Base-by-base conservation (phyloP, 768 basidiomycete genomes). In the Exidia glandulosa region DNA sequence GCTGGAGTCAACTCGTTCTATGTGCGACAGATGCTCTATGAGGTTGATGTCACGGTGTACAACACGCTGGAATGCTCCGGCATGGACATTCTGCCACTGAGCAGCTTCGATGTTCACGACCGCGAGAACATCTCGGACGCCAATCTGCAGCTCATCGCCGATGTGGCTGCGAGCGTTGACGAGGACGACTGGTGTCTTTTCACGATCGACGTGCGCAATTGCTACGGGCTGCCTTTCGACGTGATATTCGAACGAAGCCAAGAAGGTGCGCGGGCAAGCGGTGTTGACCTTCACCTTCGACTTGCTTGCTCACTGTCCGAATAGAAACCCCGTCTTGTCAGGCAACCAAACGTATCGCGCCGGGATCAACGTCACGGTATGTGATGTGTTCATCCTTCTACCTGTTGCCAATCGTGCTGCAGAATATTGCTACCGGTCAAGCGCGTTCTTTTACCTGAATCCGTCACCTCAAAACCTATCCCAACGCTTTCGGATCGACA, bases 31-130 rank as follows among this genome's bases (percentile, higher is more conserved):
- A 72, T 97, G 57, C 82, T 86, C 32, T 92, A 92, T 68, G 93
- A 94, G 3, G 79, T 98, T 63, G 79, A 88, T 66, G 88, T 96
- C 61, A 95, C 94, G 2, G 96, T 98, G 13, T 96, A 97, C 69
- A 90, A 90, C 65, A 94, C 94, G 78, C 82, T 98, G 31, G 90
- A 95, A 70, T 90, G 90, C 66, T 80, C 86, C 63, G 78, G 79
- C 37, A 87, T 97, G 84, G 86, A 90, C 64, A 76, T 96, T 62
- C 72, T 92, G 34, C 84, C 88, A 14, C 83, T 90, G 63, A 76
- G 79, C 13, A 54, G 27, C 14, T 19, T 54, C 6, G 50, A 54
- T 27, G 50, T 54, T 9, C 50, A 54, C 50, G 50, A 31, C 9
- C 50, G 30, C 25, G 12, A 31, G 25, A 68, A 65, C 27, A 47